Evolutionary conservation across 805 yeast species (phyloP).

Genomic region (Kodamaea kaohsiungensis): DNA sequence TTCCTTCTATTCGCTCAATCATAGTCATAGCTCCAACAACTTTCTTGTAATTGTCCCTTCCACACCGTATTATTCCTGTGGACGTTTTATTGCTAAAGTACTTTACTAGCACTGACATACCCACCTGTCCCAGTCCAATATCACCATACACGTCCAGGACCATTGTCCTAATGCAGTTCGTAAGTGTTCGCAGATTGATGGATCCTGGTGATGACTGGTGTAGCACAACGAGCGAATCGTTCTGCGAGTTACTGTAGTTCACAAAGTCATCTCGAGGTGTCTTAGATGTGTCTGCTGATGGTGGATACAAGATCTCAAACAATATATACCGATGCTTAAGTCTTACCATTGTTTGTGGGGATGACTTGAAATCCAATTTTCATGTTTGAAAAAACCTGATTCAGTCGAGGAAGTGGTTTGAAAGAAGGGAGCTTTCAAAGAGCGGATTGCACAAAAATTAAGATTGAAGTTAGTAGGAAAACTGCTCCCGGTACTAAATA

Average conservation of each 20-base stretch:
- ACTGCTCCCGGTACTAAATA: no score
- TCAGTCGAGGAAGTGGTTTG: background rate
- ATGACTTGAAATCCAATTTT: background rate
- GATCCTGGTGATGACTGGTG: constrained; percentile 53
- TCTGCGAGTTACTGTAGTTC: constrained; percentile 29
- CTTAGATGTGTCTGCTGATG: constrained; percentile 17
- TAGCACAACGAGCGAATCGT: constrained; percentile 43
- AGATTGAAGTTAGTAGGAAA: no score
- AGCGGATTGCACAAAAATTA: no score
- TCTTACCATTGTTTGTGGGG: constrained; percentile 65
- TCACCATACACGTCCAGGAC: constrained; percentile 76
- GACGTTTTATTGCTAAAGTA: constrained; percentile 82
- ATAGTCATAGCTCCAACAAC: constrained; percentile 69
- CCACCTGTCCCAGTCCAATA: constrained; percentile 65
- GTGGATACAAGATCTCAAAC: constrained; percentile 77
- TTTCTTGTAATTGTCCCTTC: constrained; percentile 59
- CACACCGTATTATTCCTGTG: constrained; percentile 80
- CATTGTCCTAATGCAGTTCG: constrained; percentile 54
- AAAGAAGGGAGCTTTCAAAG: no score
- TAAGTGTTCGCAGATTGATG: constrained; percentile 50
- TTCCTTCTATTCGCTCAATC: constrained; percentile 51
- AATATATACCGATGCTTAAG: constrained; percentile 81
- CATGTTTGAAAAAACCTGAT: background rate
- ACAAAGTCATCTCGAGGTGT: constrained; percentile 17
- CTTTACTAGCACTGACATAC: constrained; percentile 62